Evolutionary conservation across 2,329 filamentous ascomycete species (phyloP).

Genomic region (Lomentospora prolificans): DNA sequence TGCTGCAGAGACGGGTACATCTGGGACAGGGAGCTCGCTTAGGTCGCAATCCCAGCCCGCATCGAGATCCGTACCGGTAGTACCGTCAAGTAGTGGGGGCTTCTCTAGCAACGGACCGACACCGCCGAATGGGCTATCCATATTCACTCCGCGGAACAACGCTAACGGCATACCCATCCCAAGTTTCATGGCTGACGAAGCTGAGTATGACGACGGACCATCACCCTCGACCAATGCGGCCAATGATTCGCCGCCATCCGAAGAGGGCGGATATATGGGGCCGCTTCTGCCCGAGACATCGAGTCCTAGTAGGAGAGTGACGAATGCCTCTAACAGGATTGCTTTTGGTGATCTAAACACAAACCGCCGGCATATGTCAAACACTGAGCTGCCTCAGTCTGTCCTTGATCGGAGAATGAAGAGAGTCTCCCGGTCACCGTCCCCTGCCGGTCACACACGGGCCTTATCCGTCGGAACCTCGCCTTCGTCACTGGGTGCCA

Average conservation of each 20-base stretch:
- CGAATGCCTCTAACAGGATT: constrained; percentile 25
- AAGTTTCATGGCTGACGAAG: constrained; percentile 47
- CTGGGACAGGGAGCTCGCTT: constrained; percentile 42
- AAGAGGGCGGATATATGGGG: constrained; percentile 24
- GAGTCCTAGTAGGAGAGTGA: constrained; percentile 17
- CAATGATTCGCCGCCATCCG: constrained; percentile 36
- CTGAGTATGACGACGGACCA: constrained; percentile 34
- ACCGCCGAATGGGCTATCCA: constrained; percentile 25
- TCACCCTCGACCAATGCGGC: constrained; percentile 19
- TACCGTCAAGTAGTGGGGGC: constrained; percentile 12
- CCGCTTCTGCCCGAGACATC: constrained; percentile 19
- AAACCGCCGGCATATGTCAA: constrained; percentile 35
- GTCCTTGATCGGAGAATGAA: constrained; percentile 43
- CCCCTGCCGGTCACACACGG: constrained; percentile 41
- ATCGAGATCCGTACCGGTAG: constrained; percentile 30
- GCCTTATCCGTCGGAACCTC: constrained; percentile 31
- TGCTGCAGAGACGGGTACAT: constrained; percentile 36
- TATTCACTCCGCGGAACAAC: constrained; percentile 25
- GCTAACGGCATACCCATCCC: constrained; percentile 42
- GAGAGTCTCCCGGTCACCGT: constrained; percentile 45
- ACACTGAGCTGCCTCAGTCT: constrained; percentile 40
- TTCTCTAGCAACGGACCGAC: constrained; percentile 9
- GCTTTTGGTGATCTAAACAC: constrained; percentile 39
- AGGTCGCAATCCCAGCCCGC: constrained; percentile 60
- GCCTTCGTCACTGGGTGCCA: constrained; percentile 27